Base-by-base conservation (phyloP, 345 rosid species). In the Salix caprea region DNA sequence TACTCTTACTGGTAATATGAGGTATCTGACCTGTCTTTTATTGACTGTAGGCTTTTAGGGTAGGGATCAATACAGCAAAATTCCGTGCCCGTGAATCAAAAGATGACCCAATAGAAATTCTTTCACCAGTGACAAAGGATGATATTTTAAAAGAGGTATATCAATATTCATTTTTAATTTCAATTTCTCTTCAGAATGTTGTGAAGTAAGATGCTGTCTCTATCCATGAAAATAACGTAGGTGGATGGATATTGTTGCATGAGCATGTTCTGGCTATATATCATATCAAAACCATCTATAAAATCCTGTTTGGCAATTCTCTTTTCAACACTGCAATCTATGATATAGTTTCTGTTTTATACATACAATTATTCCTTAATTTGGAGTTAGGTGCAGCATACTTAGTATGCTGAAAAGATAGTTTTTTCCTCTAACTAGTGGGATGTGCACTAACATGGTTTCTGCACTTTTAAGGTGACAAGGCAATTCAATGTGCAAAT, bases 401-500 rank as follows among this genome's bases (percentile, higher is more conserved):
- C 50, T 14, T 46, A 5, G 52, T 1, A 15, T 46, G 52, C 52
- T 46, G 4, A 3, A 46, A 14, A 3, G 52, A 15, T 46, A 15
- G 52, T 46, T 46, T 14, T 40, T 42, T 12, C 4, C 4, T 34
- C 37, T 24, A 30, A 18, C 8, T 6, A 19, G 10, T 61, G 65
- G 32, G 66, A 62, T 40, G 26, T 68, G 23, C 19, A 1, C n/a
- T 6, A 36, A 28, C 28, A 16, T 71, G 4, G 65, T 69, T 74
- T 44, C 32, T 19, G n/a, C 39, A 13, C 61, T 14, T 80, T 32
- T 65, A 82, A 96, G 97, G 94, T 91, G 65, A 90, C 90, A 68
- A 96, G 98, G 81, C 98, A 93, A 84, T 91, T 93, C 0, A 88
- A 83, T 8, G 94, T 96, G 81, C 75, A 80, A 54, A 85, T 96